Evolutionary conservation across 2,329 filamentous ascomycete species (phyloP).

Genomic region (Pseudogymnoascus sp.): DNA sequence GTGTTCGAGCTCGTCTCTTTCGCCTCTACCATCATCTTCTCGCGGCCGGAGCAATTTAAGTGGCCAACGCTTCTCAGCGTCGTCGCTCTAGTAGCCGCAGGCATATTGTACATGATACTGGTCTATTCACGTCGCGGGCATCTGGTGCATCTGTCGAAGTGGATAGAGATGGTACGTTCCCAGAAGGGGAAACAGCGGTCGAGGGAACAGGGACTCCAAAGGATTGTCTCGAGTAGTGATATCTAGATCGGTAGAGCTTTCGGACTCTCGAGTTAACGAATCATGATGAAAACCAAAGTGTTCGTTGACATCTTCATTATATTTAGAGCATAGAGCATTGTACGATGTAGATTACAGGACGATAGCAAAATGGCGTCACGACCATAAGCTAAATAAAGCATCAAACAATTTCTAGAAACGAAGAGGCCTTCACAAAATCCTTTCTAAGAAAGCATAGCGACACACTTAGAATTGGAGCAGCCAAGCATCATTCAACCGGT

Average conservation of each 20-base stretch:
- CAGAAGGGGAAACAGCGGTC: not conserved
- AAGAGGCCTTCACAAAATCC: not conserved
- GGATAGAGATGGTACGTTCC: slow-evolving; percentile 14
- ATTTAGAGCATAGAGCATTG: too few relatives aligned
- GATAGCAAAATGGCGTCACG: too few relatives aligned
- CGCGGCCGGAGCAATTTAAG: slow-evolving; percentile 53
- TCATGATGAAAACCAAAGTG: not conserved
- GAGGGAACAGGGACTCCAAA: not conserved
- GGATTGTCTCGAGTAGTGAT: not conserved
- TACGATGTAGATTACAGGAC: too few relatives aligned
- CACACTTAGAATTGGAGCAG: slow-evolving; percentile 18
- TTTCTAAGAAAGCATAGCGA: not conserved
- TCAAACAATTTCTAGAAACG: not conserved
- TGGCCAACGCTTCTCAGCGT: slow-evolving; percentile 54
- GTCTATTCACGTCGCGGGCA: slow-evolving; percentile 42
- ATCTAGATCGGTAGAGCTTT: not conserved
- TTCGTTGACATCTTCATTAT: too few relatives aligned
- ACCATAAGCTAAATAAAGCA: not conserved
- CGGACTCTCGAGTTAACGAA: not conserved
- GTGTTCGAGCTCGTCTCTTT: slow-evolving; percentile 62
- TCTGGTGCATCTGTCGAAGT: slow-evolving; percentile 40
- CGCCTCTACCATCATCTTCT: slow-evolving; percentile 55
- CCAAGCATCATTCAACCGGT: slow-evolving; percentile 34
- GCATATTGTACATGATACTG: slow-evolving; percentile 45
- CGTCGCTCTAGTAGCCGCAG: slow-evolving; percentile 40